A percentile compares a stretch with the other conserved stretches of the same genome.
Evolutionary conservation across 179 eudicot genomes (phyloP).

Genomic region (Beta macrorhiza): DNA sequence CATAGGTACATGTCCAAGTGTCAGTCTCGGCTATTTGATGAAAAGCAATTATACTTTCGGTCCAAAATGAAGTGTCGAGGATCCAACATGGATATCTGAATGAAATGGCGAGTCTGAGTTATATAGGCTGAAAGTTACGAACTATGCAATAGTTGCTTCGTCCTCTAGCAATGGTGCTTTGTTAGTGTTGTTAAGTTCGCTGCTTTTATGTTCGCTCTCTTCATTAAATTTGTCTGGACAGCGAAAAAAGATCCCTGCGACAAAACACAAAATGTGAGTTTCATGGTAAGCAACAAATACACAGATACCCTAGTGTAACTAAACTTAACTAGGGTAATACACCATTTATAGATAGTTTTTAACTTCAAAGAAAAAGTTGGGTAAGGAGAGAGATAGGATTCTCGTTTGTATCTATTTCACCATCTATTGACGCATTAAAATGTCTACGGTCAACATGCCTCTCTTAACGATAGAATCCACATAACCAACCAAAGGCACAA

Average conservation of each 20-base stretch:
- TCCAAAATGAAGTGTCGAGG: neutral
- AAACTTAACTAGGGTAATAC: neutral
- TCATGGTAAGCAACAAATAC: neutral
- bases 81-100: neutral
- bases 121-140: neutral
- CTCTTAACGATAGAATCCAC: neutral
- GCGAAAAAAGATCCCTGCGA: slow-evolving; percentile 69
- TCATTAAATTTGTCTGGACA: slow-evolving; percentile 62
- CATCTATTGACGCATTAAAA: neutral
- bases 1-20: neutral
- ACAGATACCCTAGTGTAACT: neutral
- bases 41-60: neutral
- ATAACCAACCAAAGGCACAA: neutral
- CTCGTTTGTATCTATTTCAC: neutral
- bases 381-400: neutral
- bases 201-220: slow-evolving; percentile 37
- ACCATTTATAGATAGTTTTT: neutral
- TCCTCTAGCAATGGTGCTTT: slow-evolving; percentile 43
- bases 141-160: slow-evolving; percentile 22
- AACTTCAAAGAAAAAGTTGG: neutral
- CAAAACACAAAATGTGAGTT: slow-evolving; percentile 9
- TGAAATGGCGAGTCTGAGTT: neutral
- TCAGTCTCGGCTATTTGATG: neutral
- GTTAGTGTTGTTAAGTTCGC: slow-evolving; percentile 31
- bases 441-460: neutral